These are phyloP conservation scores for Candida ficus DNA, from an alignment of 805 yeast genomes.

Conservation along the genomic window DNA sequence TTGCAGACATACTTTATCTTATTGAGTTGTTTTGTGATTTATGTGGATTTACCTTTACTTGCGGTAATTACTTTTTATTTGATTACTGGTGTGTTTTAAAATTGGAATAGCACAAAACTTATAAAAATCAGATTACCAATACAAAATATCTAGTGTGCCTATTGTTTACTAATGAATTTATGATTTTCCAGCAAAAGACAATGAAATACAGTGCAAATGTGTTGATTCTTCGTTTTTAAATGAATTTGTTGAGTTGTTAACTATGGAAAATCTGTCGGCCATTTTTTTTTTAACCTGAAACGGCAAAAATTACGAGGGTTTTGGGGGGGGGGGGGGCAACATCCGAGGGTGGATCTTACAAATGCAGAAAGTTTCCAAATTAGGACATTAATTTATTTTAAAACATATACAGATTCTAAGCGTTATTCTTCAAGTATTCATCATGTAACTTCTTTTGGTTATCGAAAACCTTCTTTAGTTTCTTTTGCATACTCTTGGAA, in stretches of 20 bases:
- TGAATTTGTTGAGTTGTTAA: not conserved
- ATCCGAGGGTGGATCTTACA: not conserved
- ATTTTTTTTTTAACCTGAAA: not conserved
- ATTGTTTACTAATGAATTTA: too few relatives aligned
- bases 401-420: not conserved
- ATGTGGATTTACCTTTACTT: not conserved
- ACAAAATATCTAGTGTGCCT: too few relatives aligned
- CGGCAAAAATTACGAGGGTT: not conserved
- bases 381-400: not conserved
- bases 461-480: slow-evolving; percentile 70
- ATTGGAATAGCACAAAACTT: too few relatives aligned
- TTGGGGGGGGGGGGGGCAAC: too few relatives aligned
- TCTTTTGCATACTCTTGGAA: slow-evolving; percentile 81
- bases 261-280: not conserved
- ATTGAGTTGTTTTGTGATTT: too few relatives aligned
- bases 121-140: too few relatives aligned
- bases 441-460: slow-evolving; percentile 79
- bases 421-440: slow-evolving; percentile 38
- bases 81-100: too few relatives aligned
- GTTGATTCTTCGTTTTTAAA: too few relatives aligned
- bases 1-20: not conserved
- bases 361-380: not conserved
- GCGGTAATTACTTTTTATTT: not conserved
- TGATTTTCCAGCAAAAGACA: too few relatives aligned
- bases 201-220: too few relatives aligned